Percentiles rank a stretch among this genome's conserved stretches.
Conservation (phyloP, 1,284 basidiomycete species). For the Rhodotorula sp. region DNA sequence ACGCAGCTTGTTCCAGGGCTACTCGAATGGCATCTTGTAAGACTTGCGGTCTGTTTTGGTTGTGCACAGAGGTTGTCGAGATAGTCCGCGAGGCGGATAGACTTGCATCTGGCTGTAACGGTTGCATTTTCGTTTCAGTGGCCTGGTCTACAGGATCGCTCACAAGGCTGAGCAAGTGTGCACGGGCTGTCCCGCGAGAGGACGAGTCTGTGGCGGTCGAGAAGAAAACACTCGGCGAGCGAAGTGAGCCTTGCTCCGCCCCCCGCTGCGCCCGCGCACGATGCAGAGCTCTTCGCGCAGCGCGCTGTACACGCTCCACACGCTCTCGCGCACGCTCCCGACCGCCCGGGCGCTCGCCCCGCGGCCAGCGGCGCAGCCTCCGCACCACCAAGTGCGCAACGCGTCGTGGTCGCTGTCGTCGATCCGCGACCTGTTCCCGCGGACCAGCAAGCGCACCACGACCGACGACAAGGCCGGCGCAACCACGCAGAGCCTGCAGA, state of each 20-base stretch:
- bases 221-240: not conserved
- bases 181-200: not conserved
- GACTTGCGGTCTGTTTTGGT: not conserved
- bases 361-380: not conserved
- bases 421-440: constrained; percentile 20
- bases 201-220: not conserved
- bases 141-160: not conserved
- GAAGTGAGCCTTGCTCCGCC: not conserved
- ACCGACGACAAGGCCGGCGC: not conserved
- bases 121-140: not conserved
- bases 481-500: not conserved
- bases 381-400: constrained; percentile 18
- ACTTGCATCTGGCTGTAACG: not conserved
- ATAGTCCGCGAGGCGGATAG: not conserved
- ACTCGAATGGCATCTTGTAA: constrained; percentile 9
- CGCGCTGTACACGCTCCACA: not conserved
- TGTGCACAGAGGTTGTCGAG: not conserved
- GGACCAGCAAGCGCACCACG: not conserved
- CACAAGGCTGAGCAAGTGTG: not conserved
- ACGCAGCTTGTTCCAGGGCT: constrained; percentile 17
- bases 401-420: constrained; percentile 25
- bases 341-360: not conserved
- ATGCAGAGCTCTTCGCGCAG: constrained; percentile 8
- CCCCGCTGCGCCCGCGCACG: not conserved
- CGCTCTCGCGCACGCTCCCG: constrained; percentile 12